Percentiles rank a stretch among this genome's conserved stretches.
These are phyloP conservation scores for Terfezia claveryi DNA, from an alignment of 495 filamentous ascomycete species.

Conservation along the genomic window DNA sequence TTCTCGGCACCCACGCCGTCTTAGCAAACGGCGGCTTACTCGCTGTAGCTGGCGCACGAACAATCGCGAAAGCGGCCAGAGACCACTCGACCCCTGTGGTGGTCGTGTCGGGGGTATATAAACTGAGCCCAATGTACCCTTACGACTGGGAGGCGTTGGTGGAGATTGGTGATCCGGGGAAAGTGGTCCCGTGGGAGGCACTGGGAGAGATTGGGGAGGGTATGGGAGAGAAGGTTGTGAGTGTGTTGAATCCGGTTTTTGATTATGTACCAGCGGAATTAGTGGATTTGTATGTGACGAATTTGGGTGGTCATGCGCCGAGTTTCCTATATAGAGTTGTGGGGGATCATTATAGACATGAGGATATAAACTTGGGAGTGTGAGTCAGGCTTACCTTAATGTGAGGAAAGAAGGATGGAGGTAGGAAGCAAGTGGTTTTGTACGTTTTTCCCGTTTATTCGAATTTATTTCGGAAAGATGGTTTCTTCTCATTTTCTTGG, in stretches of 20 bases:
- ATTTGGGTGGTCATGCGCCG: conserved; percentile 68
- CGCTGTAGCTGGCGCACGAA: conserved; percentile 52
- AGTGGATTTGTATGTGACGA: conserved; percentile 77
- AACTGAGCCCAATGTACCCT: conserved; percentile 71
- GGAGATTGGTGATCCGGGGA: conserved; percentile 59
- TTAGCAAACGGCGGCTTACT: conserved; percentile 68
- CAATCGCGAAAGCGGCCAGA: conserved; percentile 62
- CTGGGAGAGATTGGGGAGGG: conserved; percentile 51
- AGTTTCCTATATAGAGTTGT: conserved; percentile 64
- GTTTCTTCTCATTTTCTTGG: no score
- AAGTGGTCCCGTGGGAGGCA: conserved; percentile 49
- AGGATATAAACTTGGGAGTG: conserved; percentile 42
- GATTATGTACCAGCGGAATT: conserved; percentile 67
- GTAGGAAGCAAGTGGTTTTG: no score
- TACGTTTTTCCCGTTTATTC: no score
- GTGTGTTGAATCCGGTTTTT: conserved; percentile 57
- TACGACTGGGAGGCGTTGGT: conserved; percentile 55
- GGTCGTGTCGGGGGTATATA: conserved; percentile 67
- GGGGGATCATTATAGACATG: conserved; percentile 62
- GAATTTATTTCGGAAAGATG: no score
- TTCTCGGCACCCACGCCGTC: conserved; percentile 64
- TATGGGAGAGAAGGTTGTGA: conserved; percentile 38
- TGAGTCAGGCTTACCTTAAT: no score
- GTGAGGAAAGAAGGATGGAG: no score
- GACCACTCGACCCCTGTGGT: conserved; percentile 62